Percentiles rank a stretch among this genome's conserved stretches.
phyloP scores from a whole-genome alignment of 345 rosid species.

The Aquilaria yunnanensis region DNA sequence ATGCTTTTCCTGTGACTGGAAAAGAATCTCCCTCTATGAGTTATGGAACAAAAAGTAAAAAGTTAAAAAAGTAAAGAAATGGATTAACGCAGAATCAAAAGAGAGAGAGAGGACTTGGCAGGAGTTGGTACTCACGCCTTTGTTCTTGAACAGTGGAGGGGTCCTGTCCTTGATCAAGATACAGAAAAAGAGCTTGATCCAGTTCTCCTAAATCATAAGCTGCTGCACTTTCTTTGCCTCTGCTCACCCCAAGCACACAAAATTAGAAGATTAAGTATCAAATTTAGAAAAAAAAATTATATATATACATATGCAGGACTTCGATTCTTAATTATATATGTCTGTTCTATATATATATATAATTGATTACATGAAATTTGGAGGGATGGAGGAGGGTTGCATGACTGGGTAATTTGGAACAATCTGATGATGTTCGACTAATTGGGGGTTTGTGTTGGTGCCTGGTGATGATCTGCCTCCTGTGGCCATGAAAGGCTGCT shows the following conservation, averaged over 20 bases:
- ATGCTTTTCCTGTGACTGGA: constrained; percentile 58
- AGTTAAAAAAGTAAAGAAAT: constrained; percentile 10
- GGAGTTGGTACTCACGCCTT: constrained; percentile 47
- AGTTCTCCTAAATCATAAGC: constrained; percentile 80
- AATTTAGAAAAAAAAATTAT: too few relatives aligned
- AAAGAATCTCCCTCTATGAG: constrained; percentile 21
- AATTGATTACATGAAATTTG: too few relatives aligned
- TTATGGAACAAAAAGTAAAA: constrained; percentile 2
- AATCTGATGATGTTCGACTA: too few relatives aligned
- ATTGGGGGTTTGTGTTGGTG: too few relatives aligned
- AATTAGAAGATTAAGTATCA: too few relatives aligned
- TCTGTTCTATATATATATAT: too few relatives aligned
- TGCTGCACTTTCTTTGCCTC: constrained; percentile 32
- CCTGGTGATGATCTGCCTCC: too few relatives aligned
- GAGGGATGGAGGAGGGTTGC: too few relatives aligned
- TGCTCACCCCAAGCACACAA: constrained; percentile 8
- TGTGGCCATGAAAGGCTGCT: too few relatives aligned
- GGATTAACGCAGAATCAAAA: constrained; percentile 12
- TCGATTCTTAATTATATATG: too few relatives aligned
- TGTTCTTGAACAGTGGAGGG: constrained; percentile 52
- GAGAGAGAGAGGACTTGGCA: constrained; percentile 5
- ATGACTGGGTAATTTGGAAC: too few relatives aligned
- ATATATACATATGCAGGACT: too few relatives aligned
- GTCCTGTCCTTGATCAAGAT: constrained; percentile 80
- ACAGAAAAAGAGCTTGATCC: constrained; percentile 91